Evolutionary conservation across 768 basidiomycete genomes (phyloP), one percentile per base, ranked within the genome.

Genomic region (Lepiota subincarnata): DNA sequence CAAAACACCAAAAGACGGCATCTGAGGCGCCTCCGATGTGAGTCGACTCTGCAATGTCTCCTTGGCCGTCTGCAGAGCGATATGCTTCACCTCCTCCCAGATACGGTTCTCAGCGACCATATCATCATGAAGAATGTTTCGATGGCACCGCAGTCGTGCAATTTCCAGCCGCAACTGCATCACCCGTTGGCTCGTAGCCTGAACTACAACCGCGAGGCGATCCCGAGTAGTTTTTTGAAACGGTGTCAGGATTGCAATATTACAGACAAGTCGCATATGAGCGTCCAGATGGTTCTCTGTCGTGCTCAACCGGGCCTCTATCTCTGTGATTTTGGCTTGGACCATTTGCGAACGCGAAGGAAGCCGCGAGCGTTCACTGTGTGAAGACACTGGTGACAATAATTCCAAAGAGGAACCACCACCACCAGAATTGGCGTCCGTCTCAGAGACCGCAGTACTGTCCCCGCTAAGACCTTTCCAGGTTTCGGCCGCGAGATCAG

Each of bases 201-300:
- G 82, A 14, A 94, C 72, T 2, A 83, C 75, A 19, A 70, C 60
- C 19, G 80, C 70, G 22, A 99, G 77, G 41, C 85, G 80, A 57
- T 92, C 89, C 43, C 94, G 82, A 3, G 94, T 94, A 7, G 84
- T 74, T 44, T 82, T 82, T 62, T 87, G 90, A 67, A 98, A 95
- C 2, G 97, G 95, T 13, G 91, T 87, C 36, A 98, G 76, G 39
- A 88, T 81, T 1, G 86, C 86, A 18, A 98, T 77, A 61, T 95
- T 96, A 38, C 89, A 85, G 18, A 87, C 81, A 39, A 87, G 72
- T 14, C 86, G 83, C 65, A 94, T 69, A 57, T 87, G 81, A 8
- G 78, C 67, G 45, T 87, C 82, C 19, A 96, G 82, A 55, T 81
- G 77, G 1, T 75, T 64, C 56, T 84, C 80, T 22, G 75, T 73